Base-by-base conservation (phyloP, 768 basidiomycete species). In the Chalciporus sphaerocephalus region DNA sequence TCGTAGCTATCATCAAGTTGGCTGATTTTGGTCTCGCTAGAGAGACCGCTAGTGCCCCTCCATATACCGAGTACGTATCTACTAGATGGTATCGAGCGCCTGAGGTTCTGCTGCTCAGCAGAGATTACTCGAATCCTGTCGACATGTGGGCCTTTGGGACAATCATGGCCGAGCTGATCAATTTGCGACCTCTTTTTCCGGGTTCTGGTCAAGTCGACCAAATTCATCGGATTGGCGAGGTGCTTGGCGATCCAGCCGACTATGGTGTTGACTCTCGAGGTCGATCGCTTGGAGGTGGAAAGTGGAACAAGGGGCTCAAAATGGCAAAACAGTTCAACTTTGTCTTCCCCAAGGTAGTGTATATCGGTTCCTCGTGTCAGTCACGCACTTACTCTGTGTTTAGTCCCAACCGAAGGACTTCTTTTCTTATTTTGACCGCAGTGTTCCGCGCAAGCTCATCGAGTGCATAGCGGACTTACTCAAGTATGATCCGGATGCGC, bases 11-110 rank as follows among this genome's bases (percentile, higher is more conserved):
- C 62, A 87, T 98, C 70, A 99, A 99, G 69, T 81, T 99, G 37
- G 96, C 96, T 16, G 96, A 99, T 68, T 99, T 99, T 65, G 96
- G 96, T 46, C 80, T 99, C 42, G 96, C 96, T 12, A 74, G 94
- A 38, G 92, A 95, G 64, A 96, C 87, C 4, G 75, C 73, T 44
- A 92, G 90, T 55, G 67, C 74, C 44, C 96, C 96, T 1, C 96
- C 96, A 0, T 99, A 97, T 63, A 98, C 96, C 21, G 96, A 98
- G 71, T 98, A 99, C 61, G 96, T 99, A 30, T 89, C 93, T 17
- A 99, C 96, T n/a, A 78, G 96, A 32, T 99, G 96, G 96, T 99
- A 99, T 68, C 89, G 96, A 47, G 96, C 96, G 0, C 96, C 96
- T 13, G 96, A 99, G 65, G 93, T 99, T 15, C 74, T 99, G 23